Percentiles rank a stretch among this genome's conserved stretches.
Conservation (phyloP, 23 red algal species). For the Agarophyton chilense region DNA sequence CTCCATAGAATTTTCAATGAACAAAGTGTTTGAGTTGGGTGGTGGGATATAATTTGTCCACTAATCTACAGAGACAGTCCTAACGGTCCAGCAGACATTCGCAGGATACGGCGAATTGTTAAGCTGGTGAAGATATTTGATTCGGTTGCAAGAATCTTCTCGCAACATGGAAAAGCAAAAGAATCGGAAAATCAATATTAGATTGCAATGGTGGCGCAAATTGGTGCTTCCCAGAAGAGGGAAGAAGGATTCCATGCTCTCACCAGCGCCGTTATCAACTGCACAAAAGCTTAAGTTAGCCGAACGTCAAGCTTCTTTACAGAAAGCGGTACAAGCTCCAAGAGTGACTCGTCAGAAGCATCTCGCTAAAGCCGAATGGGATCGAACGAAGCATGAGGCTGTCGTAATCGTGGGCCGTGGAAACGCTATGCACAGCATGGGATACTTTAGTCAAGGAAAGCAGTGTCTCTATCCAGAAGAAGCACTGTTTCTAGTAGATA, state of each 20-base stretch:
- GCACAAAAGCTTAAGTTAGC: constrained; percentile 11
- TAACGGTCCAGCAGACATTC: no score
- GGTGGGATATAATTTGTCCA: no score
- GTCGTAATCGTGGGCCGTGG: constrained; percentile 37
- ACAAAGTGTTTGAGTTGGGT: no score
- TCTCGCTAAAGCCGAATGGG: constrained; percentile 57
- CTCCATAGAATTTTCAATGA: no score
- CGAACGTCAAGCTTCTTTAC: constrained; percentile 24
- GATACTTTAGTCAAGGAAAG: constrained; percentile 31
- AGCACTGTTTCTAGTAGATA: constrained; percentile 82
- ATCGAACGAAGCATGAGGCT: constrained; percentile 23
- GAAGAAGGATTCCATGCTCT: constrained; percentile 54
- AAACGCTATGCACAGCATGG: constrained; percentile 65
- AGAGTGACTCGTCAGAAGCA: constrained; percentile 43
- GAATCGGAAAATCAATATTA: constrained; percentile 36
- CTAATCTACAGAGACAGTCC: no score
- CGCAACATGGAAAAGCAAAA: background rate
- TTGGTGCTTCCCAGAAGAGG: constrained; percentile 53
- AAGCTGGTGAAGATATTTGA: no score
- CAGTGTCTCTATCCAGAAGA: constrained; percentile 79
- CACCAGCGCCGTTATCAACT: constrained; percentile 20
- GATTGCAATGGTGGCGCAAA: constrained; percentile 65
- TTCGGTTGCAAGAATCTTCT: background rate
- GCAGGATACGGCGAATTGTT: no score
- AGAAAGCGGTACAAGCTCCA: constrained; percentile 38